Evolutionary conservation across 176 grass and related monocot genomes (phyloP), one percentile per base, ranked within the genome.

Genomic region (Phragmites australis): DNA sequence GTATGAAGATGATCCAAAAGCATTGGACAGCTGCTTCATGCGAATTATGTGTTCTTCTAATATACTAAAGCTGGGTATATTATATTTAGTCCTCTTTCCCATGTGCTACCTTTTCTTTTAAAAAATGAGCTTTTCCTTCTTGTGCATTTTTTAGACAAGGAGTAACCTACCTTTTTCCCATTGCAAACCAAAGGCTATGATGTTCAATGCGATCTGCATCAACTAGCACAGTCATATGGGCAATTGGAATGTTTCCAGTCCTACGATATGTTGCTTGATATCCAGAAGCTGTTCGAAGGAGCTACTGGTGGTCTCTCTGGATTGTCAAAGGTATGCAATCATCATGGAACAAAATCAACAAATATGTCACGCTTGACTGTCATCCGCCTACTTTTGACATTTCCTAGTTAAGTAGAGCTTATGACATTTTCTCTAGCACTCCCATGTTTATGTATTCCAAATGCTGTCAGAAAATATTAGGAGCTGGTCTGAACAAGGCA

Each of bases 251-350:
- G 94, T 70, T 97, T 97, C 65, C 82, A 84, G 77, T 97, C 83
- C 42, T 97, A 97, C 46, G 88, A 94, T 82, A 94, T 91, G 95
- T 81, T 97, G 73, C 95, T 97, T 89, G 95, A 97, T 79, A 85
- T 97, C 81, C 92, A 93, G 76, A 97, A 97, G 70, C 81, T 97
- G 64, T 97, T 97, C 65, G 94, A 97, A 88, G 85, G 86, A 52
- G 80, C 73, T 87, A 90, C 79, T 56, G 95, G 92, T 77, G 95
- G 95, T 52, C 87, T 97, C n/a, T 91, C 92, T 78, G 92, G 95
- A 30, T 84, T 97, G 57, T 86, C 91, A 17, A 91, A 97, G 91
- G 94, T 93, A 88, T 63, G 40, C 21, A 78, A 65, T 72, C 47
- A 17, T 50, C 23, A 68, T 72, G n/a, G 8, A 19, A 69, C 27